Evolutionary conservation across 768 basidiomycete genomes (phyloP).

Genomic region (Leccinum arenicola): DNA sequence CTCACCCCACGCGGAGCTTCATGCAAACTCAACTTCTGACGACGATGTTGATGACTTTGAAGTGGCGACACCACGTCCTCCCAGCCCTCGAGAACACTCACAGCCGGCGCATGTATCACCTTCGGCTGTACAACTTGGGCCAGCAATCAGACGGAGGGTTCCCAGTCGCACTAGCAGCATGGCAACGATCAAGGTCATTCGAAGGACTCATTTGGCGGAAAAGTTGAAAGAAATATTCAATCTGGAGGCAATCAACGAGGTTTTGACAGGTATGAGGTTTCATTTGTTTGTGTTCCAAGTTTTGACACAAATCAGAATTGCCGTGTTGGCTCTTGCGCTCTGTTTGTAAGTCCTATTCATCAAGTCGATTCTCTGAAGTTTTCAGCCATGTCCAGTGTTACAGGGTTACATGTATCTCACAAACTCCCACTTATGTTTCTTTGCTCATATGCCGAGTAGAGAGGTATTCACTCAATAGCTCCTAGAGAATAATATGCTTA

Average conservation of each 20-base stretch:
- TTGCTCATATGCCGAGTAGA: slow-evolving; percentile 87
- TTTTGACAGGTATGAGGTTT: slow-evolving; percentile 64
- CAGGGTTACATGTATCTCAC: slow-evolving; percentile 99
- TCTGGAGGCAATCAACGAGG: slow-evolving; percentile 76
- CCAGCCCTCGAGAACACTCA: slow-evolving; percentile 19
- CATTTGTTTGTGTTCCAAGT: not conserved
- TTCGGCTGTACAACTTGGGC: slow-evolving; percentile 15
- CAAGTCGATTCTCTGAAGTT: not conserved
- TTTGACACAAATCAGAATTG: slow-evolving; percentile 57
- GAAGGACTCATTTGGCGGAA: slow-evolving; percentile 74
- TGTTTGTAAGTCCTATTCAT: slow-evolving; percentile 59
- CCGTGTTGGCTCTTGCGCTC: slow-evolving; percentile 92
- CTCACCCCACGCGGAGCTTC: slow-evolving; percentile 31
- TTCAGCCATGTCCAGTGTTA: slow-evolving; percentile 53
- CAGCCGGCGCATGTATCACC: slow-evolving; percentile 1
- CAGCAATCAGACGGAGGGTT: slow-evolving; percentile 22
- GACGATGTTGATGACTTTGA: slow-evolving; percentile 63
- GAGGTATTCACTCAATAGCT: slow-evolving; percentile 52
- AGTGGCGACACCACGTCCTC: slow-evolving; percentile 42
- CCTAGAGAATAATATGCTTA: slow-evolving; percentile 7
- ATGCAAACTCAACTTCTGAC: slow-evolving; percentile 38
- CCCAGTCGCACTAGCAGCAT: slow-evolving; percentile 57
- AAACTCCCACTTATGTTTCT: slow-evolving; percentile 92
- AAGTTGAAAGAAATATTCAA: slow-evolving; percentile 90
- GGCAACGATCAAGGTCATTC: slow-evolving; percentile 66